Evolutionary conservation across 257 asterid species (phyloP), one percentile per base, ranked within the genome.

Genomic region (Nicotiana undulata): DNA sequence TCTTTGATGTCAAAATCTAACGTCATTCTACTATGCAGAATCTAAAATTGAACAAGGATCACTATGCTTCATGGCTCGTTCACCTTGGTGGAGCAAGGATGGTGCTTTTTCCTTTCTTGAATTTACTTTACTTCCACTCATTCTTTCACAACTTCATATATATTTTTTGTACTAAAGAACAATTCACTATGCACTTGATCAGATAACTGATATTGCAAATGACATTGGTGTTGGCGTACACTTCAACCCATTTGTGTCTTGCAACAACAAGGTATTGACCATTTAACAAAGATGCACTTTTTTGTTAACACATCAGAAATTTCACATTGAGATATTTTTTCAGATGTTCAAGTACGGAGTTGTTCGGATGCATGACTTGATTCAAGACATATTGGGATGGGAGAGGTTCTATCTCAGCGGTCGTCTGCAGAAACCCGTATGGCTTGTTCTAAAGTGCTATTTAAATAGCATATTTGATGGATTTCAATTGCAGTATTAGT

Each of bases 341-440:
- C 88, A 90, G 93, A 87, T 88, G 90, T 87, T 88, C 89, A 93
- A 95, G 88, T 93, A 92, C 34, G 96, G 98, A 51, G 93, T 95
- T 84, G 97, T 92, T 37, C 87, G 90, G 44, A 87, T 85, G 93
- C 85, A 85, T 81, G 97, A 95, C 85, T 87, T 95, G 82, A 86
- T 92, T 79, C 88, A 87, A 83, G 98, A 95, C 77, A 84, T 93
- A 64, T 53, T 82, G 80, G 88, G 83, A 24, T 91, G 98, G 99
- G 87, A 91, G 81, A 92, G 88, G 79, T 93, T 92, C 81, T 95
- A 95, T 85, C 85, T 92, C 58, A 89, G 98, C 81, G 98, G 98
- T 63, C 98, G 98, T 81, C 78, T 93, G 84, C 98, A 93, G 84
- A 95, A 93, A 89, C 99, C 97, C 10, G 98, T 92, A 90, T 79